Percentiles rank a stretch among this genome's conserved stretches.
These are phyloP conservation scores for Ceratocystis albifundus DNA, from an alignment of 2,329 filamentous ascomycete genomes.

Conservation along the genomic window DNA sequence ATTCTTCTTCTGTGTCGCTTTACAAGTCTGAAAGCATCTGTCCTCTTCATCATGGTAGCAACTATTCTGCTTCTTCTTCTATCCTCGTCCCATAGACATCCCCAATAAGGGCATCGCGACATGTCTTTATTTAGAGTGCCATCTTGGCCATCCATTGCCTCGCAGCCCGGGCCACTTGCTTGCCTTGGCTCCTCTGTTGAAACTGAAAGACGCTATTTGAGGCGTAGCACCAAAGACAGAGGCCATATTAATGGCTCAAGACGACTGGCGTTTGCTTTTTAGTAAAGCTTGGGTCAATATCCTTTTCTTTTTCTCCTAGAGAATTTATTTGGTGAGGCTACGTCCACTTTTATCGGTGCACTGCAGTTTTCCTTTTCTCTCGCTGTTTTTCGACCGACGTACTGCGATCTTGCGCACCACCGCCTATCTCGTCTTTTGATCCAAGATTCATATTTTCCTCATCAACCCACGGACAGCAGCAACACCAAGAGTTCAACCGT, in stretches of 20 bases:
- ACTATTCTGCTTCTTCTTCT: too few relatives aligned
- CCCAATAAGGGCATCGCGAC: background rate
- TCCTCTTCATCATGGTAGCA: too few relatives aligned
- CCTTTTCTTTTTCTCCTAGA: background rate
- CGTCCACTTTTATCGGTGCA: background rate
- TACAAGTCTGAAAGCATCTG: too few relatives aligned
- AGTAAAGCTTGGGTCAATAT: background rate
- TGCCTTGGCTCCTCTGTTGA: conserved; percentile 4
- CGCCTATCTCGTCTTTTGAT: background rate
- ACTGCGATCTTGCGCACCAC: background rate
- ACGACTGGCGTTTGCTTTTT: background rate
- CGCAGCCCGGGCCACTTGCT: background rate
- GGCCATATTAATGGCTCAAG: background rate
- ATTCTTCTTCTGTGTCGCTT: too few relatives aligned
- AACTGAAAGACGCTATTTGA: conserved; percentile 6
- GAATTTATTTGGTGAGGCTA: conserved; percentile 9
- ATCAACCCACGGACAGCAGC: background rate
- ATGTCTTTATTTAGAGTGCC: conserved; percentile 2
- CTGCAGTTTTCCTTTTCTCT: background rate
- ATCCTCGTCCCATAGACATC: background rate
- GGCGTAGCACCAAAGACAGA: conserved; percentile 6
- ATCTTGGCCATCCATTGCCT: background rate
- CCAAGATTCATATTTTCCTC: background rate
- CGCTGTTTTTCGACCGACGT: background rate
- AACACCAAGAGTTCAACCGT: background rate